Evolutionary conservation across 805 yeast species (phyloP).

Genomic region (Hanseniaspora thailandica): DNA sequence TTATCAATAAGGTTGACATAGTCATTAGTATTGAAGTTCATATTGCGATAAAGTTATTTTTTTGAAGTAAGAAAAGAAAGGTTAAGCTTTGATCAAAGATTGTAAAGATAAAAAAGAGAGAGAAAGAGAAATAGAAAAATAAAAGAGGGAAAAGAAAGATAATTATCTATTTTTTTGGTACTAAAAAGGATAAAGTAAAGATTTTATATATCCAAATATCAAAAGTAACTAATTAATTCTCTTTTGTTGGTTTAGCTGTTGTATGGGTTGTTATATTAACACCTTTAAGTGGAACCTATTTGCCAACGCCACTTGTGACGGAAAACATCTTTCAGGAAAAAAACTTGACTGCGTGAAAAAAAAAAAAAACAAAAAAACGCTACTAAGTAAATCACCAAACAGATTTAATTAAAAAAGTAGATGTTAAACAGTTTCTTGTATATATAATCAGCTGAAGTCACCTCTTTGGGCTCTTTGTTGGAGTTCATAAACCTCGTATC

Average conservation of each 20-base stretch:
- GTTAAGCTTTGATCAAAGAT: background rate
- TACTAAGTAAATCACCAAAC: no score
- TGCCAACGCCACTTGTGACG: no score
- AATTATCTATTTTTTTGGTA: no score
- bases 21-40: background rate
- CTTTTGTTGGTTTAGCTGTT: no score
- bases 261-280: no score
- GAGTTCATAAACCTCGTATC: slow-evolving; percentile 30
- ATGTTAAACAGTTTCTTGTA: background rate
- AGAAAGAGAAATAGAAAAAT: no score
- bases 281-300: no score
- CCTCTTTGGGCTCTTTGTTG: slow-evolving; percentile 29
- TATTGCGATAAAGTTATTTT: background rate
- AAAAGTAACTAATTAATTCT: no score
- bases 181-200: no score
- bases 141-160: background rate
- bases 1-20: background rate
- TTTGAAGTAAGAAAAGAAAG: background rate
- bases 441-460: slow-evolving; percentile 22
- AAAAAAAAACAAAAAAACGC: background rate
- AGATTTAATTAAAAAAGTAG: no score
- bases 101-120: background rate
- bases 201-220: no score
- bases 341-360: background rate
- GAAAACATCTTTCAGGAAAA: background rate